phyloP scores from a whole-genome alignment of 441 rosid genomes.

The Gossypium davidsonii region DNA sequence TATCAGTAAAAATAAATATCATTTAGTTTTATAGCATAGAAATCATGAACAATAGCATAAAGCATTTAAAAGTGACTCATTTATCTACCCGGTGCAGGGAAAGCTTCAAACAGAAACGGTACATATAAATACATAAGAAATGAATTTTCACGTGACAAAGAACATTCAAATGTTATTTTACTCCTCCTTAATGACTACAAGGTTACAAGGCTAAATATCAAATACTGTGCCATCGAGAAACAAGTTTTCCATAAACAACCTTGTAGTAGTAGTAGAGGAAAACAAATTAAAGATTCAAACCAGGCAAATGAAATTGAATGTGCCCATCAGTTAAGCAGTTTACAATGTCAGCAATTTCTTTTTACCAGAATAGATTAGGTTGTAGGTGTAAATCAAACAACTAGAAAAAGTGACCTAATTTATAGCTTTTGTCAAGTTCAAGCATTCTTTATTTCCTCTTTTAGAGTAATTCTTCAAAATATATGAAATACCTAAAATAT shows the following conservation, averaged over 20 bases:
- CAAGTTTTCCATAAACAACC: background rate
- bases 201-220: background rate
- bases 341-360: background rate
- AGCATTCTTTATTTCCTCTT: background rate
- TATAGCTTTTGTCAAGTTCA: background rate
- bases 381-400: conserved; percentile 3
- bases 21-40: background rate
- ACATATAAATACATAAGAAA: background rate
- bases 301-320: background rate
- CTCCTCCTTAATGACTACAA: background rate
- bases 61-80: background rate
- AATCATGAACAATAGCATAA: background rate
- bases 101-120: background rate
- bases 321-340: background rate
- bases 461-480: background rate
- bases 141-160: background rate
- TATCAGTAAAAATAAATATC: background rate
- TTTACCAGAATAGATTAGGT: background rate
- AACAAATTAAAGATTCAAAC: background rate
- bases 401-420: background rate
- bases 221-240: background rate
- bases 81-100: background rate
- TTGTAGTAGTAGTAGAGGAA: background rate
- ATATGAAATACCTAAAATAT: background rate
- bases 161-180: background rate